Base-by-base conservation (phyloP, 2,329 filamentous ascomycete species). In the Didymella arachidicola region DNA sequence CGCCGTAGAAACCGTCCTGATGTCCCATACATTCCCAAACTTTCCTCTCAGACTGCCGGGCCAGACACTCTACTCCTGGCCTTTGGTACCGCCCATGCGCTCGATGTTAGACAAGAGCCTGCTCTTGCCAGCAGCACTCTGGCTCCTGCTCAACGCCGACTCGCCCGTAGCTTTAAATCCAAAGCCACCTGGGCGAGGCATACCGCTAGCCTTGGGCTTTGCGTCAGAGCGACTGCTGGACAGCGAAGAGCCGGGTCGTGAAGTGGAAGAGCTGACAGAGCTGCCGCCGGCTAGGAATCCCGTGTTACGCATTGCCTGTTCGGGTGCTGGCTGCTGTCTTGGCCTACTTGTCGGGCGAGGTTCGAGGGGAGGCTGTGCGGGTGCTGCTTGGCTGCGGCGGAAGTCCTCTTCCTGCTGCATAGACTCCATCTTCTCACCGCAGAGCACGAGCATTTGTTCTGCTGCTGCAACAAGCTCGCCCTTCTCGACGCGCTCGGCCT, bases 21-120 rank as follows among this genome's bases (percentile, higher is more conserved):
- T 36, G 2, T 46, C 38, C 53, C 52, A 60, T 38, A 60, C 47
- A 48, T 18, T 22, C 1, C 53, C 57, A 27, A 49, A 34, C 4
- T 34, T 22, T 30, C 30, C 50, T 8, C 43, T 57, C 36, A 60
- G n/a, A 32, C 38, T 60, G 5, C 57, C 53, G 11, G 51, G 57
- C 51, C 51, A 60, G 19, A 51, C 45, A 42, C 41, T 51, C 57
- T 71, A 71, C 46, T 70, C 68, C 59, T 69, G 66, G 14, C 57
- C 51, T 41, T 60, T 66, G 12, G 64, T 63, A 2, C 83, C 88
- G 10, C 92, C 92, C 92, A 96, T 96, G 78, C 89, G 87, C 81
- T 96, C 92, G 74, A 96, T 95, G 18, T 90, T 92, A 68, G 84
- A 90, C 88, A 96, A 89, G 71, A 95, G 89, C 56, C 89, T 87